phyloP scores from a whole-genome alignment of 179 eudicot genomes.

The Sideroxylon spinosum region DNA sequence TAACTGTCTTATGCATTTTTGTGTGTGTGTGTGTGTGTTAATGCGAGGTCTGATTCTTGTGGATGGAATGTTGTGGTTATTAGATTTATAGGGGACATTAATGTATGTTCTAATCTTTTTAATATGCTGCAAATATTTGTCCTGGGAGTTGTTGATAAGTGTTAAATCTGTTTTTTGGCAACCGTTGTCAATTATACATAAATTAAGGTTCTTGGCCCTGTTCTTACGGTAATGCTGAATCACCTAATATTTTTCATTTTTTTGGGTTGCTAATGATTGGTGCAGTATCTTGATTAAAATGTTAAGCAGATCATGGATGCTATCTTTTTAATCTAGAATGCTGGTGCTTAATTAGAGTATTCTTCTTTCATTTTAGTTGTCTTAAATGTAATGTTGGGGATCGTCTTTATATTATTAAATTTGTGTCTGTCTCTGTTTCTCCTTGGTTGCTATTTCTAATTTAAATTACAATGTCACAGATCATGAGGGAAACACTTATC shows the following conservation, averaged over 20 bases:
- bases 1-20: not conserved
- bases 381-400: not conserved
- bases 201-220: not conserved
- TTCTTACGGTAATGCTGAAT: not conserved
- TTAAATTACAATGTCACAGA: conserved; percentile 45
- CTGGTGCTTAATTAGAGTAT: not conserved
- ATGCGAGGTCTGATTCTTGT: not conserved
- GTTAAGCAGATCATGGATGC: too few relatives aligned
- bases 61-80: not conserved
- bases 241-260: too few relatives aligned
- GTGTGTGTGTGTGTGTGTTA: not conserved
- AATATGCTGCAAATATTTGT: not conserved
- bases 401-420: not conserved
- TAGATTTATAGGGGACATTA: not conserved
- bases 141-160: not conserved
- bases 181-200: not conserved
- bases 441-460: not conserved
- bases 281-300: not conserved
- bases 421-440: not conserved
- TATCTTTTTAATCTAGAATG: not conserved
- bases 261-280: not conserved
- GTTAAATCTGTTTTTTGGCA: not conserved
- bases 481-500: conserved; percentile 94
- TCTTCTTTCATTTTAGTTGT: not conserved
- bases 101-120: not conserved